Evolutionary conservation across 2,329 filamentous ascomycete genomes (phyloP), one percentile per base, ranked within the genome.

Genomic region (Leptosphaerulina australis): DNA sequence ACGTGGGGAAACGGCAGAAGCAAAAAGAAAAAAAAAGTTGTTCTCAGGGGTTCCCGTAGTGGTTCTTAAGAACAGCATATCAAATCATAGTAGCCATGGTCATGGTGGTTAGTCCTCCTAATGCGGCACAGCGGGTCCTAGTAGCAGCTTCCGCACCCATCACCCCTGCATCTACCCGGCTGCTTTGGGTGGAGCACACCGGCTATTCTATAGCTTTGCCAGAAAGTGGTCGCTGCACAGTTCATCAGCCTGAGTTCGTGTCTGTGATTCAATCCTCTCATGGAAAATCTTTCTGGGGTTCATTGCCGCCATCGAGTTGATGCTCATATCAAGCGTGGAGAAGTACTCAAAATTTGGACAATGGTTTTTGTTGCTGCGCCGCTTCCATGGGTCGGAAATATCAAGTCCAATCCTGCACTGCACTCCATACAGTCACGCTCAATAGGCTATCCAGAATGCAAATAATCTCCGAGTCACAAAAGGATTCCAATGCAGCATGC

Each of bases 401-500:
- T 34, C 35, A 30, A 25, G 35, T 30, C 35, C 3, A 18, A 21
- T 37, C n/a, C 37, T 49, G 45, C 38, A 30, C 5, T n/a, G 21
- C 26, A 14, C 21, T 28, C 33, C 39, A 25, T 17, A 9, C 47
- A 22, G 9, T 40, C 40, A 40, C 40, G 6, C 18, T 37, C 38
- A 1, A 33, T 33, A 36, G 36, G 25, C 48, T 37, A 38, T 29
- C 41, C 37, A 18, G 24, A 25, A 35, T 43, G 29, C 35, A 47
- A 44, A 54, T 56, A 57, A 63, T 64, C 50, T 64, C 62, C 62
- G 60, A 52, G 10, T 62, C 60, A 60, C 58, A 58, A 24, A 41
- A 57, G 39, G 49, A 48, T 46, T 50, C 40, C 38, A 54, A 33
- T 29, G 35, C 24, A 36, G 36, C 37, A 45, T 12, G 25, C 40